A percentile compares a stretch with the other conserved stretches of the same genome.
Conservation (phyloP, 1,284 basidiomycete species). For the Malassezia equina region DNA sequence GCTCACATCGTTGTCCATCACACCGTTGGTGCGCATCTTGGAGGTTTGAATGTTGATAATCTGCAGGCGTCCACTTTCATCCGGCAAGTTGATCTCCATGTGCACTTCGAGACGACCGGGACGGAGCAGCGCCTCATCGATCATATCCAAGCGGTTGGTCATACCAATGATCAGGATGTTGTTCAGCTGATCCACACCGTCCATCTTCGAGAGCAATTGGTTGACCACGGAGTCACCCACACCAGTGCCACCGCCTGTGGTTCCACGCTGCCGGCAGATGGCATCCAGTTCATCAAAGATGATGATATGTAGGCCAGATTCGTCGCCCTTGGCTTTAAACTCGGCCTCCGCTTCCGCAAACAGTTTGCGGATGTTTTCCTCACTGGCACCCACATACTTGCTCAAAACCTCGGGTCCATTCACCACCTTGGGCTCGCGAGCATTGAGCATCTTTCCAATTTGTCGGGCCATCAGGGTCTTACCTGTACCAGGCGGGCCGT, state of each 20-base stretch:
- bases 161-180: constrained; percentile 99
- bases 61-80: constrained; percentile 82
- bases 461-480: constrained; percentile 97
- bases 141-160: constrained; percentile 98
- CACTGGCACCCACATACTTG: constrained; percentile 95
- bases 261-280: constrained; percentile 87
- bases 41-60: constrained; percentile 90
- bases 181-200: constrained; percentile 97
- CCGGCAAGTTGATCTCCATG: constrained; percentile 96
- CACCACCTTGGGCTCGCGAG: constrained; percentile 93
- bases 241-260: constrained; percentile 63
- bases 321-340: constrained; percentile 98
- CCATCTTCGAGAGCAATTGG: constrained; percentile 98
- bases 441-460: constrained; percentile 99
- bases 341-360: constrained; percentile 97
- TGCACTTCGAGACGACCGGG: constrained; percentile 99
- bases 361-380: constrained; percentile 96
- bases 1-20: constrained; percentile 83
- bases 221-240: constrained; percentile 98
- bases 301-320: constrained; percentile 95
- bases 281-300: constrained; percentile 99
- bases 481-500: constrained; percentile 93
- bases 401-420: constrained; percentile 96
- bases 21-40: constrained; percentile 83
- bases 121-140: constrained; percentile 92